Conservation (phyloP, 1,139 yeast species). For the Taphrina deformans region DNA sequence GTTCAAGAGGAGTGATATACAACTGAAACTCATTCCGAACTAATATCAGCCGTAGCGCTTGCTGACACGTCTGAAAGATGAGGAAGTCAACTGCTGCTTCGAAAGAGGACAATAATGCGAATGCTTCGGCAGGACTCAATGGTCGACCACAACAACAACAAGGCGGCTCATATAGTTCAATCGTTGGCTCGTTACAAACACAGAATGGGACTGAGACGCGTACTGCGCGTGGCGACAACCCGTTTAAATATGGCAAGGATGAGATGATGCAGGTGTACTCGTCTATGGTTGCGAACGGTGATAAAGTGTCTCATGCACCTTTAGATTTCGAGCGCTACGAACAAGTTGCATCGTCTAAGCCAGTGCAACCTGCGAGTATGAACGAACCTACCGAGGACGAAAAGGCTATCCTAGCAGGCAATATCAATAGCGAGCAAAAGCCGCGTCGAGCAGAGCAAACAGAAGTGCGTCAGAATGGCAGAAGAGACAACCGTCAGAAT, state of each 20-base stretch:
- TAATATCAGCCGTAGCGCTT: background rate
- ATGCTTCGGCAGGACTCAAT: background rate
- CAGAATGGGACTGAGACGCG: constrained; percentile 14
- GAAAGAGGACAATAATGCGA: constrained; percentile 1
- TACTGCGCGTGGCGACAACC: constrained; percentile 25
- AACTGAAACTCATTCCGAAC: background rate
- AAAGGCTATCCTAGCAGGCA: constrained; percentile 20
- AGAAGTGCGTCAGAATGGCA: constrained; percentile 19
- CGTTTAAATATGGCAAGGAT: constrained; percentile 28
- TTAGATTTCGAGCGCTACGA: constrained; percentile 27
- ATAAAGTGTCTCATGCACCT: constrained; percentile 15
- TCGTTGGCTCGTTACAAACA: constrained; percentile 14
- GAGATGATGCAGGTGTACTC: constrained; percentile 33
- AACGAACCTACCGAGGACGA: constrained; percentile 15
- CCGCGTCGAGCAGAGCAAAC: constrained; percentile 19
- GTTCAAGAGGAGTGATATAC: background rate
- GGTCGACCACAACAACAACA: constrained; percentile 19
- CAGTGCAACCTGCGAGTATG: constrained; percentile 22
- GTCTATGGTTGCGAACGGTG: constrained; percentile 7
- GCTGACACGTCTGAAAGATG: constrained; percentile 18
- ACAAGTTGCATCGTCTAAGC: constrained; percentile 9
- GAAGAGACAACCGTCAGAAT: constrained; percentile 7
- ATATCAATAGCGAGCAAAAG: constrained; percentile 30
- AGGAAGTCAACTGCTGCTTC: constrained; percentile 24
- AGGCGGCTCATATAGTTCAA: constrained; percentile 31